Conservation (phyloP, 2,329 filamentous ascomycete species). For the Dryadomyces quercus-mongolicae region DNA sequence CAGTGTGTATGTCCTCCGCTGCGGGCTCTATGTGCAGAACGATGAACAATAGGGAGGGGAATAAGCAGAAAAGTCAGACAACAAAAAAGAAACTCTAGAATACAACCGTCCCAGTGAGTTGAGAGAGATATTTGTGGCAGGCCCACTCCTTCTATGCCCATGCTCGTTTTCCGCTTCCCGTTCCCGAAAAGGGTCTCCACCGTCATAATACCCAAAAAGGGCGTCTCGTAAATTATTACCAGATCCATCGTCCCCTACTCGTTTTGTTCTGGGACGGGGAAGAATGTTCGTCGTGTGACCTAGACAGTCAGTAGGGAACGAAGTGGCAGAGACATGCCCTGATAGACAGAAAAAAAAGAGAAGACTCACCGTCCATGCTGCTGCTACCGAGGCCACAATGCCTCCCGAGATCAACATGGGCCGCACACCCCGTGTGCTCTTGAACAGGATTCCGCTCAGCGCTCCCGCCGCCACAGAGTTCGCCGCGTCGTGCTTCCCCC, state of each 20-base stretch:
- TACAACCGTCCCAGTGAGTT: slow-evolving; percentile 7
- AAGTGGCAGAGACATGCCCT: too few relatives aligned
- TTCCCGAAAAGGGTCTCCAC: neutral
- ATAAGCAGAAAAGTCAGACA: neutral
- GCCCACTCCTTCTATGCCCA: neutral
- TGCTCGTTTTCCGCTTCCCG: slow-evolving; percentile 1
- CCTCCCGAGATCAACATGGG: slow-evolving; percentile 93
- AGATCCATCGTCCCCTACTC: neutral
- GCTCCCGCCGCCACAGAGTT: slow-evolving; percentile 82
- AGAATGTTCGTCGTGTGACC: slow-evolving; percentile 15
- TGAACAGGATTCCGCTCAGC: slow-evolving; percentile 88
- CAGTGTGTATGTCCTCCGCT: slow-evolving; percentile 7
- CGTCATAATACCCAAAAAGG: neutral
- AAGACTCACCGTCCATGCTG: slow-evolving; percentile 71
- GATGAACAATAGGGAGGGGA: neutral
- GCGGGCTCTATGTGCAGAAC: slow-evolving; percentile 6
- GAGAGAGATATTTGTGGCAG: slow-evolving; percentile 8
- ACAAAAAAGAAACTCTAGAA: slow-evolving; percentile 3
- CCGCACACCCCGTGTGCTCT: slow-evolving; percentile 79
- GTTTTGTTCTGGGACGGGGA: slow-evolving; percentile 10
- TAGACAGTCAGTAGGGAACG: slow-evolving; percentile 1
- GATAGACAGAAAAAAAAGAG: slow-evolving; percentile 2
- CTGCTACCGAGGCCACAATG: slow-evolving; percentile 76
- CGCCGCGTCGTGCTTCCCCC: slow-evolving; percentile 78
- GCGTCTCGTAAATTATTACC: neutral